Evolutionary conservation across 768 basidiomycete species (phyloP), one percentile per base, ranked within the genome.

Genomic region (Xanthoconium stramineum): DNA sequence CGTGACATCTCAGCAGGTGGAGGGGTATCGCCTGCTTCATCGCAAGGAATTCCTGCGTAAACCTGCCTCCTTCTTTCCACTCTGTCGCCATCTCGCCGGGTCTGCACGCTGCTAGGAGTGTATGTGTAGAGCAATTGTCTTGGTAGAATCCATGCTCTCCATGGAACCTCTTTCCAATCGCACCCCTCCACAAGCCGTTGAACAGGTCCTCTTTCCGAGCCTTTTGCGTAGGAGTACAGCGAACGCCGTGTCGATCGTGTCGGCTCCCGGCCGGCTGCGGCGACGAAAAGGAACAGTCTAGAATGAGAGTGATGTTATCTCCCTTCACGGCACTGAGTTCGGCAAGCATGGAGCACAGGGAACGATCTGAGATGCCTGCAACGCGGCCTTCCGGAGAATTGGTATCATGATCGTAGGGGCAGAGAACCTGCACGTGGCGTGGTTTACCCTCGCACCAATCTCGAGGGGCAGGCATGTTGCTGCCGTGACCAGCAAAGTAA

Each of bases 401-500:
- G 33, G 77, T 79, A 52, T 85, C 84, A 53, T 84, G 81, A 62
- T 89, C 87, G 60, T 84, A 82, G 20, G 88, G 76, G 66, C 85
- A 88, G 33, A 89, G 65, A 52, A 87, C 77, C 61, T 88, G 78
- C 15, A 84, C 83, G 29, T 68, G 58, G 47, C 69, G 68, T 50
- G 72, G 65, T 36, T 72, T 74, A 38, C 69, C 68, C 57, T 77
- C 75, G 64, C 79, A 82, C 88, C 87, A 88, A 49, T 77, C 81
- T 36, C 71, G 68, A 48, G 86, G 86, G n/a, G 83, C 79, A 14
- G 73, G 67, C 42, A 84, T 65, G 52, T 69, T 76, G 64, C 83
- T 84, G 28, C 87, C 87, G 65, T 88, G 86, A n/a, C 87, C 88
- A 37, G 88, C 84, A 64, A 87, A 89, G 63, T 86, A 89, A 48